Conservation (phyloP, 768 basidiomycete species). For the Russula emetica region DNA sequence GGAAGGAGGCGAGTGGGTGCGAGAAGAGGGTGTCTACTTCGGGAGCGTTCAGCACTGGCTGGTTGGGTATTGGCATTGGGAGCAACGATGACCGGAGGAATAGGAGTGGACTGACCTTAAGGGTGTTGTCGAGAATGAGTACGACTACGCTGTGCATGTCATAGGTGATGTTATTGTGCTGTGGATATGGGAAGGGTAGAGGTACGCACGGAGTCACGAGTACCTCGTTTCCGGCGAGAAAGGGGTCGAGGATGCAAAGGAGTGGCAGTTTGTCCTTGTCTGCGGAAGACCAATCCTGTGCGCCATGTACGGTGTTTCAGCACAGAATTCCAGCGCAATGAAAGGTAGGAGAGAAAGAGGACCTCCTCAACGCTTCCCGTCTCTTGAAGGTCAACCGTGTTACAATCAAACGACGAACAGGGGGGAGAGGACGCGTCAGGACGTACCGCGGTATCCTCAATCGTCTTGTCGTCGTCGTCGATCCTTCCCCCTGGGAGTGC, state of each 20-base stretch:
- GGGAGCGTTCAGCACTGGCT: slow-evolving; percentile 76
- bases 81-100: neutral
- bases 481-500: slow-evolving; percentile 83
- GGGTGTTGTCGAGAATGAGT: slow-evolving; percentile 71
- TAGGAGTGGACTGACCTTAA: slow-evolving; percentile 58
- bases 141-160: slow-evolving; percentile 64
- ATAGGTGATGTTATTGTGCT: neutral
- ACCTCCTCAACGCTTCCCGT: slow-evolving; percentile 91
- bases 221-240: slow-evolving; percentile 63
- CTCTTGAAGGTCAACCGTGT: slow-evolving; percentile 43
- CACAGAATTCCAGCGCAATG: neutral
- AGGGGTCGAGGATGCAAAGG: slow-evolving; percentile 75
- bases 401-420: slow-evolving; percentile 1
- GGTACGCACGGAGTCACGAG: slow-evolving; percentile 78
- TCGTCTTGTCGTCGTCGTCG: slow-evolving; percentile 59
- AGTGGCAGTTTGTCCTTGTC: slow-evolving; percentile 68
- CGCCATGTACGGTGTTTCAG: neutral
- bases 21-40: slow-evolving; percentile 84
- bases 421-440: neutral
- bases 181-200: neutral
- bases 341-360: slow-evolving; percentile 6
- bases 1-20: slow-evolving; percentile 73
- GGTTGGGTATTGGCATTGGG: neutral
- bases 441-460: slow-evolving; percentile 80
- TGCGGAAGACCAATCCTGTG: slow-evolving; percentile 77